Conservation (phyloP, 495 filamentous ascomycete species). For the Talaromyces wortmannii region DNA sequence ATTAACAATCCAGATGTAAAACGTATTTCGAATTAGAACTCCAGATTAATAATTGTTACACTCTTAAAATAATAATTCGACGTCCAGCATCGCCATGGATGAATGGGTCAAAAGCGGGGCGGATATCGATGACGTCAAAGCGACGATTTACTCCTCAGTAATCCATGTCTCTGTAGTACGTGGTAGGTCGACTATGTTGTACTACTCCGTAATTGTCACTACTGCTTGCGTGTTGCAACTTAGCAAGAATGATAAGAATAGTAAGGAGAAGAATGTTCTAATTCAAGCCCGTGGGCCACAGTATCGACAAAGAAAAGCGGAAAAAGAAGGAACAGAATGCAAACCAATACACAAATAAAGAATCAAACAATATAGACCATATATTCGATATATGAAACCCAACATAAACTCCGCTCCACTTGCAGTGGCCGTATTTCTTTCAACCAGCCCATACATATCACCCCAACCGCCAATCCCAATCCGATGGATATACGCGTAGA, state of each 20-base stretch:
- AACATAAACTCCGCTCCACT: slow-evolving; percentile 3
- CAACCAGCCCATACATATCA: slow-evolving; percentile 26
- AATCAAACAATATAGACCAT: slow-evolving; percentile 14
- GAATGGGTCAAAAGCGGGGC: no score
- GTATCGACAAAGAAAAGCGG: slow-evolving; percentile 6
- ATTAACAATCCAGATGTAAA: no score
- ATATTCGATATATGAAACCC: slow-evolving; percentile 25
- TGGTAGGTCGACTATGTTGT: not conserved
- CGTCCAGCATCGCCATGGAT: not conserved
- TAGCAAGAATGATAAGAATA: no score
- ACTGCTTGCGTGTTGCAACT: not conserved
- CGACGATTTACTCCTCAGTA: not conserved
- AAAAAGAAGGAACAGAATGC: slow-evolving; percentile 7
- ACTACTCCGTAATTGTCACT: not conserved
- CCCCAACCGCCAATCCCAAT: slow-evolving; percentile 11
- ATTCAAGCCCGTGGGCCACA: not conserved
- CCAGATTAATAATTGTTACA: no score
- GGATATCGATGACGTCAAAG: slow-evolving; percentile 1
- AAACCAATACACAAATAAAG: slow-evolving; percentile 12
- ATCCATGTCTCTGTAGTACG: no score
- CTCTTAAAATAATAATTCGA: not conserved
- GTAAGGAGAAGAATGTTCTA: not conserved
- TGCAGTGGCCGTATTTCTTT: slow-evolving; percentile 33
- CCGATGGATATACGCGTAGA: slow-evolving; percentile 37
- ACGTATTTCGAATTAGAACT: no score